A percentile compares a stretch with the other conserved stretches of the same genome.
Evolutionary conservation across 129 eudicot genomes (phyloP).

Genomic region (Centaurea solstitialis): DNA sequence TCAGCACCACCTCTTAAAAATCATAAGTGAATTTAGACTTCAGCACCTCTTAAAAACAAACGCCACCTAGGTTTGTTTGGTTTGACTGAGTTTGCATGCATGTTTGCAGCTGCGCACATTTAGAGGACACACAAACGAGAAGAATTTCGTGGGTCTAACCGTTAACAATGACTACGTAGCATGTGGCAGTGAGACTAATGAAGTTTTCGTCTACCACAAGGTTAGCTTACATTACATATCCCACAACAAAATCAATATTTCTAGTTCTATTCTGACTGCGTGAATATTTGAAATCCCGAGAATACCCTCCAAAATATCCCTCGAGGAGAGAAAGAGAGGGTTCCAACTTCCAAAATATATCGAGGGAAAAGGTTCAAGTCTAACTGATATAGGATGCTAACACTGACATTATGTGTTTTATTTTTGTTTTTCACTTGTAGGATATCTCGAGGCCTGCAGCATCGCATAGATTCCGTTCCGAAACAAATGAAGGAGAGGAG

Average conservation of each 20-base stretch:
- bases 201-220: slow-evolving; percentile 74
- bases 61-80: background rate
- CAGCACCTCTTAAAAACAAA: too few species aligned
- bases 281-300: background rate
- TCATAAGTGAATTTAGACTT: too few species aligned
- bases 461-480: slow-evolving; percentile 51
- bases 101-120: slow-evolving; percentile 53
- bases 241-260: background rate
- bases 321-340: background rate
- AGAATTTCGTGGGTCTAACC: slow-evolving; percentile 71
- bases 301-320: background rate
- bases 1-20: too few species aligned
- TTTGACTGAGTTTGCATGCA: background rate
- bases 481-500: slow-evolving; percentile 40
- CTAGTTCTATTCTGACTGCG: background rate
- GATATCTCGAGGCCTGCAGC: slow-evolving; percentile 66
- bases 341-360: background rate
- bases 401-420: background rate
- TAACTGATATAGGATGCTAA: background rate
- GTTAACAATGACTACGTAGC: slow-evolving; percentile 67
- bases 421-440: slow-evolving; percentile 26
- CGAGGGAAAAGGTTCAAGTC: background rate
- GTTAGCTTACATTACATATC: slow-evolving; percentile 16
- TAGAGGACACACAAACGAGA: slow-evolving; percentile 76
- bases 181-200: slow-evolving; percentile 83